These are phyloP conservation scores for Akanthomyces muscarius DNA, from an alignment of 2,329 filamentous ascomycete species.

Conservation along the genomic window DNA sequence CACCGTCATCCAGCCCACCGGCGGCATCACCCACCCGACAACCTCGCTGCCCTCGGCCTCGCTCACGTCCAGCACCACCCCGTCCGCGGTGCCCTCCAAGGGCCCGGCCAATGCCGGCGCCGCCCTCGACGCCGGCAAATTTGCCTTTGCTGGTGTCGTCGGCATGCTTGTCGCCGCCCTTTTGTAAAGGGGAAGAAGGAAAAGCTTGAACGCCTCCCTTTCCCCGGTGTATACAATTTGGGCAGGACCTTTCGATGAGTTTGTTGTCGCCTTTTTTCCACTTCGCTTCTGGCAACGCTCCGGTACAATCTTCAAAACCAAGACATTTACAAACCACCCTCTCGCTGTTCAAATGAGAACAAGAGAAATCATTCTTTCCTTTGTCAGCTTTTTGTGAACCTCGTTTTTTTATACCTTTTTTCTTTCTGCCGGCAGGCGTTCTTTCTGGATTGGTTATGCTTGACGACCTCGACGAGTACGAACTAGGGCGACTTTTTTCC, in stretches of 20 bases:
- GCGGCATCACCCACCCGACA: constrained; percentile 20
- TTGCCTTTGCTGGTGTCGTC: constrained; percentile 47
- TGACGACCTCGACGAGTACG: constrained; percentile 19
- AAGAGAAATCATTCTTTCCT: neutral
- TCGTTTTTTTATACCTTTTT: constrained; percentile 1
- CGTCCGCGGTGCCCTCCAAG: constrained; percentile 28
- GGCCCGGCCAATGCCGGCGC: constrained; percentile 40
- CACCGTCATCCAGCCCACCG: constrained; percentile 30
- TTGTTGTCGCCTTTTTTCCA: neutral
- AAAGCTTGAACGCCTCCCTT: neutral
- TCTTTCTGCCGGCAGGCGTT: constrained; percentile 14
- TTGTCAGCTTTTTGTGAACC: neutral
- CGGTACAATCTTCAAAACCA: constrained; percentile 4
- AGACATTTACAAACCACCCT: neutral
- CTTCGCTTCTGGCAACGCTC: constrained; percentile 6
- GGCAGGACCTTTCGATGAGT: constrained; percentile 4
- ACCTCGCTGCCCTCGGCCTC: neutral
- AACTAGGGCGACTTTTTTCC: constrained; percentile 1
- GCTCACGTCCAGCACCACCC: constrained; percentile 17
- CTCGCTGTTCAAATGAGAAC: neutral
- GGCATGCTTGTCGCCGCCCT: constrained; percentile 46
- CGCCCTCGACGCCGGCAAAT: constrained; percentile 40
- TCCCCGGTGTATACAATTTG: neutral
- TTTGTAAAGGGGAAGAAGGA: neutral
- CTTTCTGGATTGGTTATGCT: constrained; percentile 18